Conservation (phyloP, 257 asterid genomes). For the Cordia subcordata region DNA sequence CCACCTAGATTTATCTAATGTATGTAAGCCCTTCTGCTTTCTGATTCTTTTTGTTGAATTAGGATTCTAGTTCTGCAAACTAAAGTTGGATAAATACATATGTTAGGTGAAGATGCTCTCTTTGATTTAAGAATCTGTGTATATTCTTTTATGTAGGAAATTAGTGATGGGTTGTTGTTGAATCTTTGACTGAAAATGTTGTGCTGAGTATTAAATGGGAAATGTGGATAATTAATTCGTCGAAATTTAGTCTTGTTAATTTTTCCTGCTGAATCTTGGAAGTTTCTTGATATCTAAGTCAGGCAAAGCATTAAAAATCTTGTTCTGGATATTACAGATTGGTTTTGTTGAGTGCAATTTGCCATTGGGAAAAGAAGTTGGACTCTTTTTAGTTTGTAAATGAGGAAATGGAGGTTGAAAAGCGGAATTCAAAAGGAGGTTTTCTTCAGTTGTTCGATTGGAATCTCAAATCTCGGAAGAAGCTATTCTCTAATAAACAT, state of each 20-base stretch:
- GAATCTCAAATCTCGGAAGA: conserved; percentile 87
- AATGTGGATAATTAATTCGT: neutral
- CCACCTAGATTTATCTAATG: too few relatives aligned
- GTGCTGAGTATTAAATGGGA: neutral
- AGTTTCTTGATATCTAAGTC: neutral
- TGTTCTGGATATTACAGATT: conserved; percentile 19
- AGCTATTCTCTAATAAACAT: conserved; percentile 76
- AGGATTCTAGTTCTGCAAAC: too few relatives aligned
- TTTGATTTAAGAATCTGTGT: too few relatives aligned
- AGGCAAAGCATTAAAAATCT: neutral
- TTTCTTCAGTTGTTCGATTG: conserved; percentile 94
- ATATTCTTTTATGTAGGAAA: too few relatives aligned
- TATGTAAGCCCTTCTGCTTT: too few relatives aligned
- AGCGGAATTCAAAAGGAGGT: conserved; percentile 73
- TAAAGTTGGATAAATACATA: too few relatives aligned
- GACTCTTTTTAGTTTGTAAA: conserved; percentile 9
- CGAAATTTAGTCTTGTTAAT: too few relatives aligned
- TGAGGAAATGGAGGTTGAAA: conserved; percentile 78
- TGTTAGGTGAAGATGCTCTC: too few relatives aligned
- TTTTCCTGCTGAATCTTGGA: neutral
- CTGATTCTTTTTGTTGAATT: too few relatives aligned
- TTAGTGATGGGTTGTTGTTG: too few relatives aligned
- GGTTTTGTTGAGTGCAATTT: conserved; percentile 22
- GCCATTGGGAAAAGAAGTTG: conserved; percentile 1
- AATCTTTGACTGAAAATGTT: neutral